These are phyloP conservation scores for Debaryomyces hansenii DNA, from an alignment of 805 yeast species.

Conservation along the genomic window DNA sequence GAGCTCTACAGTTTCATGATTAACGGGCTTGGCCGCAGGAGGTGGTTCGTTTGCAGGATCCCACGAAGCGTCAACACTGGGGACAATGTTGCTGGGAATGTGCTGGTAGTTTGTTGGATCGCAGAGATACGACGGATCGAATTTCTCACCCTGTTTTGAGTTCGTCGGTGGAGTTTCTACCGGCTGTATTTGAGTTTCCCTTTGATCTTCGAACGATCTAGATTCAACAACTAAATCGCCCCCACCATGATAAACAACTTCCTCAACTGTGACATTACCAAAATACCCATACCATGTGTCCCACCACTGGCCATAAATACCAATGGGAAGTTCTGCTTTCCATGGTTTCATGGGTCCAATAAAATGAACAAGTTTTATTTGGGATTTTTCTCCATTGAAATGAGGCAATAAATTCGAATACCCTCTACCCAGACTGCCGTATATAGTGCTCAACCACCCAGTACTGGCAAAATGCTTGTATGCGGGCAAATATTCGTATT, in stretches of 20 bases:
- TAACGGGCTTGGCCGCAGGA: constrained; percentile 20
- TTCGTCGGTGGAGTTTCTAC: no score
- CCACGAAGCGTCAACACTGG: constrained; percentile 35
- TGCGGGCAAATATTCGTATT: constrained; percentile 76
- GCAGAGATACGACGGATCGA: constrained; percentile 22
- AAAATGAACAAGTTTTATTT: constrained; percentile 60
- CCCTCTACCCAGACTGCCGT: constrained; percentile 10
- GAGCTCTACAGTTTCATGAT: constrained; percentile 6
- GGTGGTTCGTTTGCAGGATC: constrained; percentile 46
- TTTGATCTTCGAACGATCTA: no score
- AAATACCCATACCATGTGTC: constrained; percentile 32
- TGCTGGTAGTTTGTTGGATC: constrained; percentile 32
- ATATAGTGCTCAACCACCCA: not conserved
- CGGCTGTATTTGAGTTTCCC: no score
- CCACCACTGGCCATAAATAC: constrained; percentile 39
- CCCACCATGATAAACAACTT: constrained; percentile 7
- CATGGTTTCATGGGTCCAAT: constrained; percentile 68
- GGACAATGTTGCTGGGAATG: constrained; percentile 6
- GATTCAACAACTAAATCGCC: no score
- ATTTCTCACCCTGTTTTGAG: not conserved
- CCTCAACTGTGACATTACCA: constrained; percentile 21
- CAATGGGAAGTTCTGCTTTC: constrained; percentile 23
- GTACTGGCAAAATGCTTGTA: constrained; percentile 46
- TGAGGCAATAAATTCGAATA: constrained; percentile 18
- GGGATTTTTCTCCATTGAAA: constrained; percentile 14